Percentiles rank a stretch among this genome's conserved stretches.
Evolutionary conservation across 305 asterid species (phyloP).

Genomic region (Ilex paraguariensis): DNA sequence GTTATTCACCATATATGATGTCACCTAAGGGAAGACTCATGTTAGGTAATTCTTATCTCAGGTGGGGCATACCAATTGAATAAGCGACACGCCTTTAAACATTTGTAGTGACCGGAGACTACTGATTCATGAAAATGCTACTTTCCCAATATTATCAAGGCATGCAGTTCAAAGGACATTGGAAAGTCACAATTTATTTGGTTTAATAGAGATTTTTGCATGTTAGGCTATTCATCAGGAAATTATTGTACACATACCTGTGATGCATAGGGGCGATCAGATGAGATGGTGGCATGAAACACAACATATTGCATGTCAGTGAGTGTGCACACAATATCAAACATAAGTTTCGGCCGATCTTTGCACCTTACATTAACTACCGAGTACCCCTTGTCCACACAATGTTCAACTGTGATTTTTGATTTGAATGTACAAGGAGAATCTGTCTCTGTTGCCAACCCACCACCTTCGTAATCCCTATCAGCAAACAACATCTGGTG

Average conservation of each 20-base stretch:
- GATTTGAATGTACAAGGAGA: constrained; percentile 37
- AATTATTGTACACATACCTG: constrained; percentile 45
- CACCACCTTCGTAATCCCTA: constrained; percentile 69
- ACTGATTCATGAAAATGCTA: too few species aligned
- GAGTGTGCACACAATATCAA: constrained; percentile 94
- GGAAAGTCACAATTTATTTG: background rate
- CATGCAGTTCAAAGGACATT: too few species aligned
- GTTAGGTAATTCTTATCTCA: too few species aligned
- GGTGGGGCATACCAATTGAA: too few species aligned
- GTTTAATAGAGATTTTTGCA: background rate
- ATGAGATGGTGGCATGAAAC: constrained; percentile 82
- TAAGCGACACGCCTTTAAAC: too few species aligned
- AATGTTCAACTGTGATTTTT: constrained; percentile 58
- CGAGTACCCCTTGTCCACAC: constrained; percentile 82
- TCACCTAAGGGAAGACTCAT: too few species aligned
- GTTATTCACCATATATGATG: too few species aligned
- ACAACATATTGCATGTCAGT: constrained; percentile 91
- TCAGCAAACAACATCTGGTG: constrained; percentile 92
- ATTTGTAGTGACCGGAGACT: too few species aligned
- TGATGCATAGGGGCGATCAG: constrained; percentile 79
- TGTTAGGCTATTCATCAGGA: background rate
- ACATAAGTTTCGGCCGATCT: constrained; percentile 92
- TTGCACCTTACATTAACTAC: constrained; percentile 86
- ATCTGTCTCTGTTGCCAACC: constrained; percentile 24
- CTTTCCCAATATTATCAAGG: too few species aligned